Evolutionary conservation across 2,329 filamentous ascomycete species (phyloP), one percentile per base, ranked within the genome.

Genomic region (Triangularia verruculosa): DNA sequence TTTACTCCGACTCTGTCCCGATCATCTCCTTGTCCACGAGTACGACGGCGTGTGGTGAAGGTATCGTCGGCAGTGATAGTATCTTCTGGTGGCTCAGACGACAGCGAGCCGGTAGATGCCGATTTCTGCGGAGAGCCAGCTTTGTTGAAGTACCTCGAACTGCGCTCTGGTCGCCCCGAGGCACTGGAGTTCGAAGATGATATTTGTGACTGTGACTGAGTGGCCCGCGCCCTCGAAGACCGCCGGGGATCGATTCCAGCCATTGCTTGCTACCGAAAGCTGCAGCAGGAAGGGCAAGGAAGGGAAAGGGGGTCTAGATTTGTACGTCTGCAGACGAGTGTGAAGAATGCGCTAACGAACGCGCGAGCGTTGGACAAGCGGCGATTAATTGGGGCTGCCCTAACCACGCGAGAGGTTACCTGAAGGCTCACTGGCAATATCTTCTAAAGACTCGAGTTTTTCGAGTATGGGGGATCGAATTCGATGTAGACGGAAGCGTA

Each of bases 181-280:
- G 90, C 88, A 73, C 89, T 90, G 65, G 88, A 93, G 51, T 92
- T 88, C 58, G 89, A 87, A 67, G 90, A 92, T 67, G 90, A 92
- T 72, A 92, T 89, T 71, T 92, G 88, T 72, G 89, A 87, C 78
- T 87, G 86, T 73, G 88, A 85, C 81, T 93, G 90, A 71, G 87
- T 87, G 75, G 85, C 86, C 79, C 92, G 91, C 81, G 92, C 92
- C 84, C 94, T 89, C 78, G 93, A 95, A 74, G 93, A 97, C 76
- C 94, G 91, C 79, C 94, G 90, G 76, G 91, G 91, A 75, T 90
- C 85, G 71, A 79, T 79, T 74, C 81, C 83, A 82, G 84, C 83
- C 84, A 86, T 85, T 81, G 80, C 80, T 76, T 71, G 73, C 74
- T 12, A 70, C 72, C 73, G 65, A 69, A 64, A 64, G 70, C 72